These are phyloP conservation scores for Candida berthetii DNA, from an alignment of 805 yeast genomes.

Conservation along the genomic window DNA sequence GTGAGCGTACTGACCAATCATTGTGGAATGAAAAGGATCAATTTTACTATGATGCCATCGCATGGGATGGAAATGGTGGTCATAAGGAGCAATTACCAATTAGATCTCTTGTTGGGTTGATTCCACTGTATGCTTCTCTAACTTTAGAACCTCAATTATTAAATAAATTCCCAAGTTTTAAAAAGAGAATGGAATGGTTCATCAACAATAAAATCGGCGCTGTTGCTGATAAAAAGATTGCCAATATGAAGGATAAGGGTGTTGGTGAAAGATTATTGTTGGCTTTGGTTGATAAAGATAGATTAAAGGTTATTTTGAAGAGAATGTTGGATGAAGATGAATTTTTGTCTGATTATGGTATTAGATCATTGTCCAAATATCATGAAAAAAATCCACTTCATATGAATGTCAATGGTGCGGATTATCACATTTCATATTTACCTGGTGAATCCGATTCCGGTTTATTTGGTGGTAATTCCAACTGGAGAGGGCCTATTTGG, in stretches of 20 bases:
- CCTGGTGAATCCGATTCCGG: conserved; percentile 92
- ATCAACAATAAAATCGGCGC: conserved; percentile 58
- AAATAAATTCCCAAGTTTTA: conserved; percentile 74
- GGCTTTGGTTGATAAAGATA: conserved; percentile 75
- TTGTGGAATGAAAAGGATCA: conserved; percentile 89
- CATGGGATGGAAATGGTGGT: conserved; percentile 78
- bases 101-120: conserved; percentile 84
- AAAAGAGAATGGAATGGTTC: conserved; percentile 81
- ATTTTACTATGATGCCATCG: conserved; percentile 86
- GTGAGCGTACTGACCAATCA: conserved; percentile 45
- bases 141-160: conserved; percentile 83
- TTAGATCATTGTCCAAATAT: conserved; percentile 80
- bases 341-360: conserved; percentile 78
- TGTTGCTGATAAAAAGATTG: conserved; percentile 76
- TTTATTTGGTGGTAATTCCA: conserved; percentile 93
- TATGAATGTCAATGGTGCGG: conserved; percentile 75
- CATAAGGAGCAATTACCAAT: conserved; percentile 69
- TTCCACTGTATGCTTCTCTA: conserved; percentile 84
- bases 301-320: conserved; percentile 67
- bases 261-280: conserved; percentile 75
- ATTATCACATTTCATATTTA: conserved; percentile 65
- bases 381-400: conserved; percentile 81
- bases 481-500: conserved; percentile 98
- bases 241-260: conserved; percentile 72
- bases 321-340: conserved; percentile 84